A percentile compares a stretch with the other conserved stretches of the same genome.
These are phyloP conservation scores for Moniliella sp. DNA, from an alignment of 1,284 basidiomycete species.

Conservation along the genomic window DNA sequence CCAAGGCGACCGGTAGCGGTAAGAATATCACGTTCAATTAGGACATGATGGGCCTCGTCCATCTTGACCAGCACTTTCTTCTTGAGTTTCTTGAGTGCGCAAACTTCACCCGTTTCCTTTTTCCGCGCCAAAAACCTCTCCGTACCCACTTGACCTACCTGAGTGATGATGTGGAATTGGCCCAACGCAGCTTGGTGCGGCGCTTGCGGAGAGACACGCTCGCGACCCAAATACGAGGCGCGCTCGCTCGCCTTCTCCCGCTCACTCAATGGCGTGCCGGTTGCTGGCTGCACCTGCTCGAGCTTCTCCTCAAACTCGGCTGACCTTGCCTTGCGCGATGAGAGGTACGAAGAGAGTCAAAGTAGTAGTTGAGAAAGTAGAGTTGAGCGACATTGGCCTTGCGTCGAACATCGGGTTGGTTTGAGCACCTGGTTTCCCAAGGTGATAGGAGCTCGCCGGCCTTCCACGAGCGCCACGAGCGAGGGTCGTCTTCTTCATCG, in stretches of 20 bases:
- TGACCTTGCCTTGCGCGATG: slow-evolving; percentile 34
- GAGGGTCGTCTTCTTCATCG: no score
- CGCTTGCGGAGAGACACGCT: slow-evolving; percentile 28
- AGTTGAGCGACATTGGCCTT: slow-evolving; percentile 32
- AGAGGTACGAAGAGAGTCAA: slow-evolving; percentile 28
- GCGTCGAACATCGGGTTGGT: slow-evolving; percentile 21
- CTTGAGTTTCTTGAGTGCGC: slow-evolving; percentile 28
- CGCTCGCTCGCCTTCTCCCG: slow-evolving; percentile 34
- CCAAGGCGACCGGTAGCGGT: slow-evolving; percentile 31
- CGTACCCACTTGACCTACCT: slow-evolving; percentile 31
- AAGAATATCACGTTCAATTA: slow-evolving; percentile 31
- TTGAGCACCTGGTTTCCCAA: slow-evolving; percentile 23
- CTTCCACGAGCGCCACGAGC: slow-evolving; percentile 21
- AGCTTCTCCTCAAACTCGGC: slow-evolving; percentile 48
- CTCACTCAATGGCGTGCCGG: no score
- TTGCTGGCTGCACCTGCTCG: not conserved
- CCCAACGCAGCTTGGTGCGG: slow-evolving; percentile 25
- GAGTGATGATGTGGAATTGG: slow-evolving; percentile 33
- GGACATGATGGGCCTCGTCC: slow-evolving; percentile 29
- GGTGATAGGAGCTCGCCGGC: slow-evolving; percentile 19
- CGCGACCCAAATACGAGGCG: slow-evolving; percentile 17
- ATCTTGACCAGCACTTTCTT: slow-evolving; percentile 32
- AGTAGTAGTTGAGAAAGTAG: slow-evolving; percentile 31
- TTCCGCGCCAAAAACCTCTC: slow-evolving; percentile 32
- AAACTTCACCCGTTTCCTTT: slow-evolving; percentile 36